phyloP scores from a whole-genome alignment of 169 alveolate species.

The Perkinsus olseni region DNA sequence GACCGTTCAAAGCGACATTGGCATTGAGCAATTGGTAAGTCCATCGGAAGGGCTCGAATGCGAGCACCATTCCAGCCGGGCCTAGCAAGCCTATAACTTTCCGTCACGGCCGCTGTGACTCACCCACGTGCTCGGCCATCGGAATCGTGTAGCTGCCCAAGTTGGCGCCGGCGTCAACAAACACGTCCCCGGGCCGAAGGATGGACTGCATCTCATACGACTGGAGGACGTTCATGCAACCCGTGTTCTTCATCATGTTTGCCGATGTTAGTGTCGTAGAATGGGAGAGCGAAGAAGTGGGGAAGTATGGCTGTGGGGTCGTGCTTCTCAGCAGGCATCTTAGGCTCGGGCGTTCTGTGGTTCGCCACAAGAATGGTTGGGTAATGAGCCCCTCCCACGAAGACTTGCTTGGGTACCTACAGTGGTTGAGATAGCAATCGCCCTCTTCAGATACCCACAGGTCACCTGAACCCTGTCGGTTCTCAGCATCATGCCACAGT shows the following conservation, averaged over 20 bases:
- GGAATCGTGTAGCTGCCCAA: conserved; percentile 23
- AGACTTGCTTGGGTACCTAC: not conserved
- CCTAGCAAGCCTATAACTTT: conserved; percentile 5
- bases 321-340: not conserved
- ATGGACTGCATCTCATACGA: conserved; percentile 13
- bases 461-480: not conserved
- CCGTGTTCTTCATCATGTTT: conserved; percentile 31
- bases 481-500: not conserved
- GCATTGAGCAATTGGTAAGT: conserved; percentile 18
- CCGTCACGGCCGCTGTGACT: not conserved
- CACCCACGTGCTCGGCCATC: conserved; percentile 16
- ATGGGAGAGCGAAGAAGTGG: conserved; percentile 29
- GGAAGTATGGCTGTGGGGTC: not conserved
- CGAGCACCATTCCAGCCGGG: conserved; percentile 18
- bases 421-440: not conserved
- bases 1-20: conserved; percentile 12
- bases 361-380: not conserved
- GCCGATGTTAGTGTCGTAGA: conserved; percentile 35
- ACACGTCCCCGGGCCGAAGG: conserved; percentile 22
- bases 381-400: not conserved
- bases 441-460: not conserved
- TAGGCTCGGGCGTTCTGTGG: not conserved
- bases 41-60: conserved; percentile 25
- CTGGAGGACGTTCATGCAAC: conserved; percentile 30
- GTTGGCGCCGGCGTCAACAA: conserved; percentile 34